These are phyloP conservation scores for Yarrowia keelungensis DNA, from an alignment of 805 yeast species.

Conservation along the genomic window DNA sequence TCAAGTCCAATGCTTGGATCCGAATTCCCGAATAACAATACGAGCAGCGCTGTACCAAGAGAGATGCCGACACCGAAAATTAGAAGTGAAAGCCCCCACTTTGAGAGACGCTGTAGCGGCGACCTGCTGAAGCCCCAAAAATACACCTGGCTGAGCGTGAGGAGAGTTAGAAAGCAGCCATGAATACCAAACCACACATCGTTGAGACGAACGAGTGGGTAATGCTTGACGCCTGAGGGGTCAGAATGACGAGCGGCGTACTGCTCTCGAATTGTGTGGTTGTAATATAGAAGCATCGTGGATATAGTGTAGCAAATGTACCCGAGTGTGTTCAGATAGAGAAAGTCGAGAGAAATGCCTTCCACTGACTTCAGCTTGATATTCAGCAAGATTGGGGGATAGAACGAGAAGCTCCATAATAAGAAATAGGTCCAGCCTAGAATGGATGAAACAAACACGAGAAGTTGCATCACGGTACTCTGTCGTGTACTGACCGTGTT, in stretches of 20 bases:
- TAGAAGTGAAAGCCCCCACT: conserved; percentile 44
- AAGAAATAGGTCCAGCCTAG: conserved; percentile 36
- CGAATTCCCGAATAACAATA: conserved; percentile 40
- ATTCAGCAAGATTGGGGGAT: conserved; percentile 51
- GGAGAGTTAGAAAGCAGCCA: conserved; percentile 52
- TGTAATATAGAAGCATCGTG: conserved; percentile 48
- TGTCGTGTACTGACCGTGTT: neutral
- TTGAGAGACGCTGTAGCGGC: conserved; percentile 46
- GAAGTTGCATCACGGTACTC: conserved; percentile 2
- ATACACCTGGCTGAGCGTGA: conserved; percentile 52
- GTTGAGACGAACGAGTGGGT: conserved; percentile 54
- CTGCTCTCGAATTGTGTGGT: conserved; percentile 49
- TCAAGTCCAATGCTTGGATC: conserved; percentile 32
- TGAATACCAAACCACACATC: conserved; percentile 57
- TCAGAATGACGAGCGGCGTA: conserved; percentile 48
- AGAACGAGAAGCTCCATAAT: conserved; percentile 51
- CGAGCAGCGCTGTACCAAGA: conserved; percentile 43
- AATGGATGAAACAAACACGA: conserved; percentile 7
- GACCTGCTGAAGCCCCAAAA: conserved; percentile 51
- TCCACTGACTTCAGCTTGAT: conserved; percentile 49
- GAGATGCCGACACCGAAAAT: conserved; percentile 42
- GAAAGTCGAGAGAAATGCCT: conserved; percentile 51
- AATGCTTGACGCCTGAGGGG: conserved; percentile 32
- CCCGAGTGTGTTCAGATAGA: conserved; percentile 50
- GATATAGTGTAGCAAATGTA: conserved; percentile 49